Percentiles rank a stretch among this genome's conserved stretches.
Conservation (phyloP, 2,329 filamentous ascomycete species). For the Tricladium varicosporioides region DNA sequence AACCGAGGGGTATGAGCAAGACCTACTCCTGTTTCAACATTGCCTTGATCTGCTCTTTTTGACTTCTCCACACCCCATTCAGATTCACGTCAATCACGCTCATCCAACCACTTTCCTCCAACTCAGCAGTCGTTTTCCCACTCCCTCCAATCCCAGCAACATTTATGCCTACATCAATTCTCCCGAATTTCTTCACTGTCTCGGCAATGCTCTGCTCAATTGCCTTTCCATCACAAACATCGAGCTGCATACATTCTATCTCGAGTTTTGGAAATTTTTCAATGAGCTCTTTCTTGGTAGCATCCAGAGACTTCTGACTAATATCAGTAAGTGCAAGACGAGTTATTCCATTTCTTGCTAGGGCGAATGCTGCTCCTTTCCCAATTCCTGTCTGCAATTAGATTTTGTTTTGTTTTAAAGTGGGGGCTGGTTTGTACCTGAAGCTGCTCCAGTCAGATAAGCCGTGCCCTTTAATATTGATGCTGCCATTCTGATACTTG, state of each 20-base stretch:
- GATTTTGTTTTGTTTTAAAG: background rate
- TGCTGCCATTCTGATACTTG: conserved; percentile 21
- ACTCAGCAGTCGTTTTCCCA: conserved; percentile 43
- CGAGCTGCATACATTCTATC: conserved; percentile 41
- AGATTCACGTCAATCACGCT: conserved; percentile 52
- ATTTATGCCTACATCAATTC: conserved; percentile 55
- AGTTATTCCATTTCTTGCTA: conserved; percentile 47
- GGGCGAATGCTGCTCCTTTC: conserved; percentile 43
- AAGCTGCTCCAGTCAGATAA: conserved; percentile 48
- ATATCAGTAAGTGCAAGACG: conserved; percentile 47
- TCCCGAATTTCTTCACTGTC: conserved; percentile 45
- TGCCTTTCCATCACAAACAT: conserved; percentile 44
- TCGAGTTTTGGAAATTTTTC: conserved; percentile 40
- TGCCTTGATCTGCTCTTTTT: conserved; percentile 48
- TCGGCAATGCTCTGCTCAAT: conserved; percentile 44
- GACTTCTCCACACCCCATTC: conserved; percentile 56
- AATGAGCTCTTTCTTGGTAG: conserved; percentile 36
- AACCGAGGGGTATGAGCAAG: background rate
- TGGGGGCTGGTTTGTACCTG: conserved; percentile 33
- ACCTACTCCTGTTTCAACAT: conserved; percentile 51
- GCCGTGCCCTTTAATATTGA: conserved; percentile 44
- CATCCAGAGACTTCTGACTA: conserved; percentile 35
- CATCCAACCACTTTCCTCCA: conserved; percentile 47
- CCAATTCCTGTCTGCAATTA: conserved; percentile 43
- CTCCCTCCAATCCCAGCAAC: conserved; percentile 50